Evolutionary conservation across 805 yeast genomes (phyloP).

Genomic region (Candida glaebosa): DNA sequence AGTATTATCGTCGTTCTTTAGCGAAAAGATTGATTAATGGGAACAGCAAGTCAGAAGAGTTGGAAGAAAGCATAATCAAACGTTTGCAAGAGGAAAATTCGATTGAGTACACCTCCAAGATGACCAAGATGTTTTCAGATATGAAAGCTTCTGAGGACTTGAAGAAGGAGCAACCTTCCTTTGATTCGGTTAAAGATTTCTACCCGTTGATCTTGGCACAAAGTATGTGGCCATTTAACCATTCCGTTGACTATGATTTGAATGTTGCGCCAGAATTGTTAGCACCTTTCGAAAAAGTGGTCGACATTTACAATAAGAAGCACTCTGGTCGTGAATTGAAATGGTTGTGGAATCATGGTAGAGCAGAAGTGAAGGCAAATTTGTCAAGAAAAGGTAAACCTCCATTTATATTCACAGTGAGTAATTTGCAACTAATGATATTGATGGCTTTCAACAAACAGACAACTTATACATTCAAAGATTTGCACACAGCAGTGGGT

Average conservation of each 20-base stretch:
- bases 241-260: slow-evolving; percentile 35
- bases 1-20: slow-evolving; percentile 81
- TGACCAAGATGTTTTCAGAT: slow-evolving; percentile 95
- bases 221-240: slow-evolving; percentile 81
- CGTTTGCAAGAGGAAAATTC: slow-evolving; percentile 87
- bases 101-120: slow-evolving; percentile 86
- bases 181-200: slow-evolving; percentile 39
- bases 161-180: slow-evolving; percentile 44
- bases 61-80: slow-evolving; percentile 81
- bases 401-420: slow-evolving; percentile 76
- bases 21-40: slow-evolving; percentile 88
- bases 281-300: slow-evolving; percentile 63
- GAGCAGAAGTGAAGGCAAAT: slow-evolving; percentile 88
- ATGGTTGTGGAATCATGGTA: slow-evolving; percentile 95
- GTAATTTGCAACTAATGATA: slow-evolving; percentile 84
- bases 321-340: slow-evolving; percentile 86
- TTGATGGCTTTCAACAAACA: slow-evolving; percentile 75
- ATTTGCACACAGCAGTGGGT: slow-evolving; percentile 66
- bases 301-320: slow-evolving; percentile 63
- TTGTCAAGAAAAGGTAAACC: slow-evolving; percentile 77
- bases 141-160: slow-evolving; percentile 80
- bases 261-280: slow-evolving; percentile 67
- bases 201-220: slow-evolving; percentile 80
- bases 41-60: slow-evolving; percentile 78
- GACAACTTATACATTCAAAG: slow-evolving; percentile 55